Conservation (phyloP, 108 stramenopile genomes). For the Skeletonema menzelii region DNA sequence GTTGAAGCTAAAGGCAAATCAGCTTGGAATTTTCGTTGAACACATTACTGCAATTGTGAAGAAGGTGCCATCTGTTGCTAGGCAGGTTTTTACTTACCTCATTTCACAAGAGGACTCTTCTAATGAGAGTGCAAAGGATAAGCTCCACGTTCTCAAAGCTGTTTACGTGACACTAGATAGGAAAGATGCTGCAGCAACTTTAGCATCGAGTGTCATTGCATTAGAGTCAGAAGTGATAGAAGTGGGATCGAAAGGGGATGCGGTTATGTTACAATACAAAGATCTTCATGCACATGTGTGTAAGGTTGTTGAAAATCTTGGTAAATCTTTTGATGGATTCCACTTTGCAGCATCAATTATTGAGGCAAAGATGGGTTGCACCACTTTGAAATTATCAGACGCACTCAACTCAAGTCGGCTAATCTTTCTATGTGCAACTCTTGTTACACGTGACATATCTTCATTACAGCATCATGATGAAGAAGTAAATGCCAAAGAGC, state of each 20-base stretch:
- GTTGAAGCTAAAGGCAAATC: slow-evolving; percentile 79
- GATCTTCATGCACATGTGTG: slow-evolving; percentile 42
- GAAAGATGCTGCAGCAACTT: slow-evolving; percentile 29
- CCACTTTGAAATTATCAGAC: slow-evolving; percentile 22
- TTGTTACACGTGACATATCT: slow-evolving; percentile 18
- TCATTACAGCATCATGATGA: slow-evolving; percentile 1
- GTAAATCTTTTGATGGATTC: slow-evolving; percentile 50
- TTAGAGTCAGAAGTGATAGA: slow-evolving; percentile 39
- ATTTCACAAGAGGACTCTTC: slow-evolving; percentile 37
- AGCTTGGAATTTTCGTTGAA: slow-evolving; percentile 61
- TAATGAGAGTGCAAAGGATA: slow-evolving; percentile 14
- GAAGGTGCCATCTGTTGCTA: slow-evolving; percentile 42
- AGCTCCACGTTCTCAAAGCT: slow-evolving; percentile 57
- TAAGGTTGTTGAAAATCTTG: slow-evolving; percentile 46
- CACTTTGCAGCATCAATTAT: slow-evolving; percentile 50
- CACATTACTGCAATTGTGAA: slow-evolving; percentile 63
- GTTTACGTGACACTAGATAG: slow-evolving; percentile 47
- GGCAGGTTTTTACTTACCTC: slow-evolving; percentile 58
- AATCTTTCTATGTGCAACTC: slow-evolving; percentile 60
- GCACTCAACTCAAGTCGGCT: slow-evolving; percentile 51
- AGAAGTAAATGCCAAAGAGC: not conserved
- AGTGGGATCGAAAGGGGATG: not conserved
- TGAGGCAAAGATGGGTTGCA: slow-evolving; percentile 24
- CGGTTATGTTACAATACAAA: slow-evolving; percentile 9
- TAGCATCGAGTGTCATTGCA: slow-evolving; percentile 18